phyloP scores from a whole-genome alignment of 306 rosid species.

The Glycine tomentella region DNA sequence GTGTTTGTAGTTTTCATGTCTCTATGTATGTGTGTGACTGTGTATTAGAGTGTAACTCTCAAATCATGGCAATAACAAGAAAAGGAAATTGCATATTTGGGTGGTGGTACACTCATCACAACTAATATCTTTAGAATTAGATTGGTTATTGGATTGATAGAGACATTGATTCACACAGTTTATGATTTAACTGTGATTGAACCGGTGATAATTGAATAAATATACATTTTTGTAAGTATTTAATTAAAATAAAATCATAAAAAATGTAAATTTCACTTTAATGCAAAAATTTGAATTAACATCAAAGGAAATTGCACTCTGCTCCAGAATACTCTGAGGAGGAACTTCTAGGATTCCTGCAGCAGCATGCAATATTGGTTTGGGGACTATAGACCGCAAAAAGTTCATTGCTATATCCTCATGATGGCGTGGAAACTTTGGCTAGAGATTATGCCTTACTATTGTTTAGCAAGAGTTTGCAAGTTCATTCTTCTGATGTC shows the following conservation, averaged over 20 bases:
- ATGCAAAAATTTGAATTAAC: background rate
- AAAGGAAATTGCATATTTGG: conserved; percentile 10
- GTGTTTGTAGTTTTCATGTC: background rate
- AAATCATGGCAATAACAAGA: background rate
- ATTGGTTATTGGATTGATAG: background rate
- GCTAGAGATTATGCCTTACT: conserved; percentile 62
- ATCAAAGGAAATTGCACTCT: conserved; percentile 46
- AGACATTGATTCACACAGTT: background rate
- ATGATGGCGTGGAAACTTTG: conserved; percentile 41
- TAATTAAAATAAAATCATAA: background rate
- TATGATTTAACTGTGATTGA: background rate
- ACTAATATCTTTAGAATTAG: background rate
- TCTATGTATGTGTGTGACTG: background rate
- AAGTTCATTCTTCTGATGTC: too few species aligned
- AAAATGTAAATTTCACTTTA: background rate
- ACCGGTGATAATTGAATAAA: background rate
- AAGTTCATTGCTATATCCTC: conserved; percentile 55
- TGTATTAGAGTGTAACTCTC: conserved; percentile 6
- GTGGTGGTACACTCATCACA: conserved; percentile 10
- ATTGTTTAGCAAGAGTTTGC: conserved; percentile 49
- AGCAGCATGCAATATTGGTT: conserved; percentile 60
- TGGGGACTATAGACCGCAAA: conserved; percentile 82
- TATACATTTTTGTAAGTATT: background rate
- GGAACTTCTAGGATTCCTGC: conserved; percentile 66
- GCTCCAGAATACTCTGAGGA: conserved; percentile 70